Evolutionary conservation across 2,329 filamentous ascomycete genomes (phyloP).

Genomic region (Colletotrichum lentis): DNA sequence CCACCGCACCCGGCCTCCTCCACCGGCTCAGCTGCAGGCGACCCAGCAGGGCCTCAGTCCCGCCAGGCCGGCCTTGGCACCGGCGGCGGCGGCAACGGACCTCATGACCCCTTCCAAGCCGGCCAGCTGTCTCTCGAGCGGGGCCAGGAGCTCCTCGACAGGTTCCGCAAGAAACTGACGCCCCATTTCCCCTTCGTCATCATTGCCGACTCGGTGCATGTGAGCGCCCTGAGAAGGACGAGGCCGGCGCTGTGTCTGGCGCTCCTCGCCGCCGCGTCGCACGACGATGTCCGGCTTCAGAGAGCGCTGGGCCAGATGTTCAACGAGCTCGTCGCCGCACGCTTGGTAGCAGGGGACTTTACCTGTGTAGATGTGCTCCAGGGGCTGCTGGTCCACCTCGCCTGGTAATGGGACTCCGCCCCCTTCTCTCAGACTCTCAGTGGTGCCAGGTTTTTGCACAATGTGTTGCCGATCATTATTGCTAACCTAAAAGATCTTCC

Average conservation of each 20-base stretch:
- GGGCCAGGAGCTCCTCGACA: slow-evolving; percentile 43
- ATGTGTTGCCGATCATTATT: neutral
- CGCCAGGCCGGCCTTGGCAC: neutral
- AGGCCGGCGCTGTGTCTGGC: slow-evolving; percentile 44
- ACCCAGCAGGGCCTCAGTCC: neutral
- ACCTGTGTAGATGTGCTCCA: slow-evolving; percentile 45
- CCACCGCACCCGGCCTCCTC: neutral
- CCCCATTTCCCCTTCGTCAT: slow-evolving; percentile 46
- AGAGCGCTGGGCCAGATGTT: slow-evolving; percentile 43
- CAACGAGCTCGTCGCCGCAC: slow-evolving; percentile 42
- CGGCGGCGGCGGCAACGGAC: no score
- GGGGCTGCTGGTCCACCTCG: slow-evolving; percentile 45
- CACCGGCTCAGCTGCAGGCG: neutral
- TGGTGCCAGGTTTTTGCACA: neutral
- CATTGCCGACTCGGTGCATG: slow-evolving; percentile 36
- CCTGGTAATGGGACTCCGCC: slow-evolving; percentile 42
- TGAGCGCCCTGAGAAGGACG: slow-evolving; percentile 40
- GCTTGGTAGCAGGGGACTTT: slow-evolving; percentile 42
- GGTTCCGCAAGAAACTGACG: slow-evolving; percentile 42
- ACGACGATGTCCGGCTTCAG: slow-evolving; percentile 41
- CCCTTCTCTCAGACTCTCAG: no score
- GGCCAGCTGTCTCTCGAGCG: slow-evolving; percentile 40
- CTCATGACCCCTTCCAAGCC: slow-evolving; percentile 39
- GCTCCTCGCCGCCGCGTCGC: slow-evolving; percentile 43
- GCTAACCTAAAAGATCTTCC: neutral